These are phyloP conservation scores for Pseudofabraea citricarpa DNA, from an alignment of 2,329 filamentous ascomycete species.

Conservation along the genomic window DNA sequence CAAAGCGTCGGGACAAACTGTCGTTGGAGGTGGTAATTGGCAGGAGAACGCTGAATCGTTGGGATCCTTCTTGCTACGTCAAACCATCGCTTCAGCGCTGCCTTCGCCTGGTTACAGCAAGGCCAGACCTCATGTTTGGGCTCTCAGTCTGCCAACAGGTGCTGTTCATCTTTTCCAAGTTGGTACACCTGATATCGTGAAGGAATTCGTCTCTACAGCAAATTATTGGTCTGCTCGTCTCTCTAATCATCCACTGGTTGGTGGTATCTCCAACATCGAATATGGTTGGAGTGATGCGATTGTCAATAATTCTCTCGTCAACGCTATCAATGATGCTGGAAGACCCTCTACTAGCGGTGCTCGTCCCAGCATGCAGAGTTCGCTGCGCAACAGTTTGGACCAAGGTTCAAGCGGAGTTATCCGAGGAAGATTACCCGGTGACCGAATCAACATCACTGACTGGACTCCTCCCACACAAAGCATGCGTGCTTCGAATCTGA, in stretches of 20 bases:
- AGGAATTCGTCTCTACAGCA: conserved; percentile 88
- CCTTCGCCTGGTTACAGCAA: conserved; percentile 92
- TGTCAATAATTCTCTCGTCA: conserved; percentile 47
- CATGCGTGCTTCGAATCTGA: conserved; percentile 75
- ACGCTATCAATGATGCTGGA: conserved; percentile 43
- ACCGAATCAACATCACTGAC: conserved; percentile 77
- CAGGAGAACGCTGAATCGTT: conserved; percentile 91
- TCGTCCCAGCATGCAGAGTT: conserved; percentile 46
- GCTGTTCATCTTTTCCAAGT: conserved; percentile 98
- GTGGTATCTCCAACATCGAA: conserved; percentile 93
- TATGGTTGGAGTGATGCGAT: conserved; percentile 92
- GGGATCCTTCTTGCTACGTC: conserved; percentile 80
- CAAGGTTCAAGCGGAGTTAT: conserved; percentile 27
- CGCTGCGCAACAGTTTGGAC: conserved; percentile 54
- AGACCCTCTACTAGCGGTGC: conserved; percentile 23
- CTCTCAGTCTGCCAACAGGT: conserved; percentile 83
- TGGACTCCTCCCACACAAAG: conserved; percentile 89
- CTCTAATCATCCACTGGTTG: conserved; percentile 87
- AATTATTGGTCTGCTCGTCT: conserved; percentile 98
- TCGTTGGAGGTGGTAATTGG: conserved; percentile 96
- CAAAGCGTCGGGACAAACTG: conserved; percentile 49
- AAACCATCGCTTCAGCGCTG: conserved; percentile 86
- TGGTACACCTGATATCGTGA: conserved; percentile 88
- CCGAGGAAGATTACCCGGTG: conserved; percentile 68
- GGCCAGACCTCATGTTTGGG: conserved; percentile 86